phyloP scores from a whole-genome alignment of 2,329 filamentous ascomycete species.

The Helicocarpus griseus region DNA sequence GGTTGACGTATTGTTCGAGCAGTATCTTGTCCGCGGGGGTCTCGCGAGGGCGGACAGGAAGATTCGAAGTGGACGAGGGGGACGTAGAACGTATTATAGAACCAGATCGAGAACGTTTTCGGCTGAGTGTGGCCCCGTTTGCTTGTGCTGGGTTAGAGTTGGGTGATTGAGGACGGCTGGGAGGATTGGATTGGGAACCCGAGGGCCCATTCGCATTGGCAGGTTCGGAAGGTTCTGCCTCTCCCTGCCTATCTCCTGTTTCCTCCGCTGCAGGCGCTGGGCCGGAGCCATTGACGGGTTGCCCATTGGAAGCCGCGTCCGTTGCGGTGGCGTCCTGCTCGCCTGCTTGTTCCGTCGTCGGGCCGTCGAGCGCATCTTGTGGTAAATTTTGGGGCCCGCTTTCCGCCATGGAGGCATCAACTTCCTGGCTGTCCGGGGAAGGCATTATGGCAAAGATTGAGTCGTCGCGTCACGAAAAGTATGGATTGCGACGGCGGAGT shows the following conservation, averaged over 20 bases:
- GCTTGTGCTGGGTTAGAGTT: constrained; percentile 26
- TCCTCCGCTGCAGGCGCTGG: constrained; percentile 36
- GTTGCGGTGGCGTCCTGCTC: not conserved
- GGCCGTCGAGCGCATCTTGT: not conserved
- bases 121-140: constrained; percentile 42
- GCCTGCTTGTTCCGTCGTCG: not conserved
- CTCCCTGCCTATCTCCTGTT: constrained; percentile 26
- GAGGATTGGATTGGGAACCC: constrained; percentile 22
- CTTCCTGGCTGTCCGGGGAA: constrained; percentile 23
- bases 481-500: not conserved
- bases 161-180: constrained; percentile 19
- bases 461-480: not conserved
- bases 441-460: constrained; percentile 22
- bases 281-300: not conserved
- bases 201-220: constrained; percentile 7
- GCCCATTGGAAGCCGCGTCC: not conserved
- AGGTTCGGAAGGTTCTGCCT: not conserved
- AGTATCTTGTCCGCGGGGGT: constrained; percentile 41
- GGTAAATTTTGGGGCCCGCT: constrained; percentile 5
- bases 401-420: constrained; percentile 26
- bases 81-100: constrained; percentile 38
- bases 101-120: constrained; percentile 52
- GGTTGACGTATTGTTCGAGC: constrained; percentile 55
- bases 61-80: constrained; percentile 21
- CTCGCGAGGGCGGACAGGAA: constrained; percentile 29